phyloP scores from a whole-genome alignment of 2,329 filamentous ascomycete genomes.

The Pseudogymnoascus sp. region DNA sequence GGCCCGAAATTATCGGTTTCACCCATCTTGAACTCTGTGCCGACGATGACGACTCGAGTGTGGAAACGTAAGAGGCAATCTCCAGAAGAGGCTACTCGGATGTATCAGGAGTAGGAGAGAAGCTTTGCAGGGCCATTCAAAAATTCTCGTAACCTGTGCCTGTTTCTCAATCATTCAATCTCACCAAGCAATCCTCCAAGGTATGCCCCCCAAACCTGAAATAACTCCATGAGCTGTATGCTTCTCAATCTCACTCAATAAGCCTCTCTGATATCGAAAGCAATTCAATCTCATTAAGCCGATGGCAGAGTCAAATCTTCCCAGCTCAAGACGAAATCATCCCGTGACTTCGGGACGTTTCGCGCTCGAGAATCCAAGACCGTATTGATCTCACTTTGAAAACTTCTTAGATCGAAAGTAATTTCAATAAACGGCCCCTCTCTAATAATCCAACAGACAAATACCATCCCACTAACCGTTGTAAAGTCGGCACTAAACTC shows the following conservation, averaged over 20 bases:
- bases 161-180: not conserved
- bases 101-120: not conserved
- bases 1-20: not conserved
- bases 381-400: not conserved
- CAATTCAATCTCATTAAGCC: not conserved
- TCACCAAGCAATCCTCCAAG: no score
- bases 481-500: not conserved
- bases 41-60: not conserved
- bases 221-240: not conserved
- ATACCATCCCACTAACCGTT: not conserved
- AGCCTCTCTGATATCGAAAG: not conserved
- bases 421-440: not conserved
- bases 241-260: not conserved
- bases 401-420: not conserved
- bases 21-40: not conserved
- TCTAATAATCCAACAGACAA: not conserved
- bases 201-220: not conserved
- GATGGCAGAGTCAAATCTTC: not conserved
- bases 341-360: not conserved
- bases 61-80: not conserved
- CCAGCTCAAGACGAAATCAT: not conserved
- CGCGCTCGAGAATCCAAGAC: not conserved
- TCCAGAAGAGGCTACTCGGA: not conserved
- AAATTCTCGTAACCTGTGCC: not conserved
- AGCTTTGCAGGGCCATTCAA: not conserved